Conservation (phyloP, 2,329 filamentous ascomycete species). For the Boeremia lycopersici region DNA sequence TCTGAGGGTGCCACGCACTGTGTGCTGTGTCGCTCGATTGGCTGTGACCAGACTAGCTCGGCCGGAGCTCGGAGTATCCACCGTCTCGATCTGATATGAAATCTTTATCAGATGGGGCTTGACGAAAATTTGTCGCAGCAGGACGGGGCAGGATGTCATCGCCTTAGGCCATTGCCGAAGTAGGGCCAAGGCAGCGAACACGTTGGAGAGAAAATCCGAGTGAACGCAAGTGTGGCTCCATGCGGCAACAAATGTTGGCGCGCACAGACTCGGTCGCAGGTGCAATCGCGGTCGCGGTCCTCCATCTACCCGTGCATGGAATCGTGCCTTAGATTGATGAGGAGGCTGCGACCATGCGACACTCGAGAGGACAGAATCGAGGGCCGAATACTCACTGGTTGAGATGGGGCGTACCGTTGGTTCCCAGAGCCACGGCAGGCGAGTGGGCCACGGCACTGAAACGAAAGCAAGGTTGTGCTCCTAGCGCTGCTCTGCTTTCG, state of each 20-base stretch:
- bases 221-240: constrained; percentile 23
- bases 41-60: background rate
- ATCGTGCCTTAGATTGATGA: background rate
- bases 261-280: constrained; percentile 8
- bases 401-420: background rate
- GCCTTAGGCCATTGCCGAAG: constrained; percentile 5
- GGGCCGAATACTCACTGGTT: background rate
- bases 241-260: background rate
- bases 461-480: constrained; percentile 11
- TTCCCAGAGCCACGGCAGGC: constrained; percentile 1
- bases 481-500: constrained; percentile 11
- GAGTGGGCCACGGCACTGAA: constrained; percentile 28
- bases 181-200: constrained; percentile 8
- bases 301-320: background rate
- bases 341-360: background rate
- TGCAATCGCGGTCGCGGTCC: background rate
- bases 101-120: constrained; percentile 9
- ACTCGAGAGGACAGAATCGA: background rate
- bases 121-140: constrained; percentile 7
- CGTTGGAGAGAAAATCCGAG: constrained; percentile 3
- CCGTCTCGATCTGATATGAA: background rate
- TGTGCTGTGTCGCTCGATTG: background rate
- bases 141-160: constrained; percentile 15
- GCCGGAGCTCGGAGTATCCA: constrained; percentile 5
- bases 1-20: background rate